A percentile compares a stretch with the other conserved stretches of the same genome.
Evolutionary conservation across 2,329 filamentous ascomycete genomes (phyloP).

Genomic region (Aspergillus ochraceoroseus): DNA sequence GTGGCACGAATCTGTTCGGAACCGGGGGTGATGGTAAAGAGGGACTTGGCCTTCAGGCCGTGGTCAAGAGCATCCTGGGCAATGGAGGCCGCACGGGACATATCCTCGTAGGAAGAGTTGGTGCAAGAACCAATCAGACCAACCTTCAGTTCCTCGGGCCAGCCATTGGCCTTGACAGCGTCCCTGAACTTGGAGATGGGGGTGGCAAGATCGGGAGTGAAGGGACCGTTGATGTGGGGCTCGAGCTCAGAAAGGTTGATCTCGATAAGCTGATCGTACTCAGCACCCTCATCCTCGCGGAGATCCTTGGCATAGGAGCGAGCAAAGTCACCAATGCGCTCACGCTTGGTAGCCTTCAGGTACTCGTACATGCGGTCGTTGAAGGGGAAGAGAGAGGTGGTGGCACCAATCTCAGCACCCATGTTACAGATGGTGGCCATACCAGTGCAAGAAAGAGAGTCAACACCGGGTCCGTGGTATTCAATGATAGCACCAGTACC

Average conservation of each 20-base stretch:
- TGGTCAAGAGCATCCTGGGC: slow-evolving; percentile 85
- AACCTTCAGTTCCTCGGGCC: slow-evolving; percentile 95
- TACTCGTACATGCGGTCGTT: slow-evolving; percentile 98
- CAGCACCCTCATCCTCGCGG: slow-evolving; percentile 77
- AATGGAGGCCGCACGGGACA: slow-evolving; percentile 88
- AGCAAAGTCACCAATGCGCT: slow-evolving; percentile 84
- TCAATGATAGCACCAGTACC: slow-evolving; percentile 78
- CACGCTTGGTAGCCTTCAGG: slow-evolving; percentile 82
- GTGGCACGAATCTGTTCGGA: slow-evolving; percentile 96
- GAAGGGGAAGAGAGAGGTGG: slow-evolving; percentile 94
- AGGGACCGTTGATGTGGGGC: slow-evolving; percentile 97
- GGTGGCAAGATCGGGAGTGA: slow-evolving; percentile 95
- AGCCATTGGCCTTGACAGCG: slow-evolving; percentile 87
- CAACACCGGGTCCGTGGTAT: slow-evolving; percentile 62
- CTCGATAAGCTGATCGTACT: slow-evolving; percentile 95
- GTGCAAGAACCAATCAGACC: slow-evolving; percentile 98
- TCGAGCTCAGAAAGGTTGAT: slow-evolving; percentile 93
- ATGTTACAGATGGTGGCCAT: slow-evolving; percentile 77
- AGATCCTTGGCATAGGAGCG: slow-evolving; percentile 80
- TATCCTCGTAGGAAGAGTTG: slow-evolving; percentile 84
- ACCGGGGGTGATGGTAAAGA: slow-evolving; percentile 93
- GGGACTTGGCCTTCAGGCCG: slow-evolving; percentile 85
- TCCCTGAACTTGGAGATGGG: slow-evolving; percentile 97
- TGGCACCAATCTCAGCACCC: slow-evolving; percentile 64
- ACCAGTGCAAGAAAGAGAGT: slow-evolving; percentile 72